Evolutionary conservation across 495 filamentous ascomycete species (phyloP).

Genomic region (Penicillium nucicola): DNA sequence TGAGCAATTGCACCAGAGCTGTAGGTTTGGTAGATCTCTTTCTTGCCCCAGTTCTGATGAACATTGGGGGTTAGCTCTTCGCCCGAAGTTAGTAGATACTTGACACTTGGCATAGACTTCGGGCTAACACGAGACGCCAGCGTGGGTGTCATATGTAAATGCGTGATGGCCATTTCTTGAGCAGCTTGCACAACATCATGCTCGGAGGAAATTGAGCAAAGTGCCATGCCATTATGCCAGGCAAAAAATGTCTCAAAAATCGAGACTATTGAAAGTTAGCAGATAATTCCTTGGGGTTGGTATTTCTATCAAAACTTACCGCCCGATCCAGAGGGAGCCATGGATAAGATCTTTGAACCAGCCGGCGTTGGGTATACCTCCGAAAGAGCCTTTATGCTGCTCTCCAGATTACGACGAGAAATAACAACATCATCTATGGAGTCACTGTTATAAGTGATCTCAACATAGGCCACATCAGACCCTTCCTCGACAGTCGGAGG

Average conservation of each 20-base stretch:
- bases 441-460: conserved; percentile 62
- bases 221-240: conserved; percentile 68
- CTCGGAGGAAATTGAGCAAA: conserved; percentile 66
- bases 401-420: conserved; percentile 63
- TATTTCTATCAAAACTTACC: conserved; percentile 25
- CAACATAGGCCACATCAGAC: conserved; percentile 45
- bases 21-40: conserved; percentile 66
- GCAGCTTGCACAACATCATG: conserved; percentile 61
- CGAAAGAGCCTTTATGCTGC: conserved; percentile 60
- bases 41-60: conserved; percentile 61
- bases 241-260: conserved; percentile 81
- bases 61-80: conserved; percentile 68
- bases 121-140: conserved; percentile 67
- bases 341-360: conserved; percentile 59
- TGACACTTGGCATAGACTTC: conserved; percentile 57
- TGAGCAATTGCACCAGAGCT: conserved; percentile 72
- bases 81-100: conserved; percentile 67
- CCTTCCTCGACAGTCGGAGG: conserved; percentile 15
- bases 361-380: conserved; percentile 53
- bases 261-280: conserved; percentile 47
- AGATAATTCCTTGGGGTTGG: not conserved
- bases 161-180: conserved; percentile 57
- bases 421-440: conserved; percentile 68
- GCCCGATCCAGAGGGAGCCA: conserved; percentile 72
- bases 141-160: conserved; percentile 75